phyloP scores from a whole-genome alignment of 2,329 filamentous ascomycete genomes.

The Aspergillus eucalypticola region DNA sequence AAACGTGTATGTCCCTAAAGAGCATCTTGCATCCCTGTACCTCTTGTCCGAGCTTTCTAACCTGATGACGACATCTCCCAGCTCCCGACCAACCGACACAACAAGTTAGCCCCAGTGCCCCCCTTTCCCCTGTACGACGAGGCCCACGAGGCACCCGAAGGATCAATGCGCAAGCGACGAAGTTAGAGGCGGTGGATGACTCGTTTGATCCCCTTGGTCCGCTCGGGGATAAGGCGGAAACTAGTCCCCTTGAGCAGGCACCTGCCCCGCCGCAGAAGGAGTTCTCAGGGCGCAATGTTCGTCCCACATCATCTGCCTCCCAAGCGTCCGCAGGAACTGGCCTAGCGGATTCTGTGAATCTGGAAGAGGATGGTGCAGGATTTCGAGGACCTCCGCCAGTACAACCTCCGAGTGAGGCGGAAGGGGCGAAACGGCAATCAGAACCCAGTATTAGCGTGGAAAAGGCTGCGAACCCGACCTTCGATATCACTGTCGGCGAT shows the following conservation, averaged over 20 bases:
- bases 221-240: constrained; percentile 50
- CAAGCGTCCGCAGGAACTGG: constrained; percentile 52
- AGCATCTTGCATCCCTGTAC: not conserved
- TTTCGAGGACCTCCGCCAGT: constrained; percentile 64
- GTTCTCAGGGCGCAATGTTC: constrained; percentile 39
- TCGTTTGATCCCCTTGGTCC: constrained; percentile 64
- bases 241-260: constrained; percentile 51
- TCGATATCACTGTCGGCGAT: constrained; percentile 89
- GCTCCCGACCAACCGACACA: constrained; percentile 34
- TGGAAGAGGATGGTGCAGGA: constrained; percentile 69
- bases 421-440: constrained; percentile 52
- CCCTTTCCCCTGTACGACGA: constrained; percentile 51
- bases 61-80: constrained; percentile 17
- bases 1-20: constrained; percentile 30
- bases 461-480: constrained; percentile 88
- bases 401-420: constrained; percentile 49
- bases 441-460: constrained; percentile 87
- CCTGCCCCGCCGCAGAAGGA: constrained; percentile 64
- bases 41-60: constrained; percentile 6
- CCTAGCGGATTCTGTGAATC: constrained; percentile 66
- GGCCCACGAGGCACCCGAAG: constrained; percentile 57
- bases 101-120: constrained; percentile 42
- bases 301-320: constrained; percentile 42
- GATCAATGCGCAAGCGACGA: constrained; percentile 61
- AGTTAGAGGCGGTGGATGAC: constrained; percentile 63